phyloP scores from a whole-genome alignment of 2,329 filamentous ascomycete genomes.

The Periconia sp. region DNA sequence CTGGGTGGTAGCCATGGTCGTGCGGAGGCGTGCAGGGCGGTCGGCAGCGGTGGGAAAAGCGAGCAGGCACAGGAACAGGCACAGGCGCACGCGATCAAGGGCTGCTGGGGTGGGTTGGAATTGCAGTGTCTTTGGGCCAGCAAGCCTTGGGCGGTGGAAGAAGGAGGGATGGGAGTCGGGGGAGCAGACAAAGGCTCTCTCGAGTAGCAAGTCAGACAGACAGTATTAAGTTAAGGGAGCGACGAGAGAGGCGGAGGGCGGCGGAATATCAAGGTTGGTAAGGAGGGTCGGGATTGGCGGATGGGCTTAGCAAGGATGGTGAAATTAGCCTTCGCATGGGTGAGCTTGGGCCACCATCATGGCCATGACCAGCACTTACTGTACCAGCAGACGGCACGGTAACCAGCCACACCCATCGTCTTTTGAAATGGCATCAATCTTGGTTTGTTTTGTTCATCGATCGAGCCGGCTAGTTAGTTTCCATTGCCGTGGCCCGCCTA shows the following conservation, averaged over 20 bases:
- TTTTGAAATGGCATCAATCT: too few relatives aligned
- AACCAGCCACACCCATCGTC: too few relatives aligned
- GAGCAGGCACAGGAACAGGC: constrained; percentile 3
- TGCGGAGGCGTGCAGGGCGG: not conserved
- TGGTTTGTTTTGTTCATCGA: too few relatives aligned
- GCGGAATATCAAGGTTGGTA: constrained; percentile 31
- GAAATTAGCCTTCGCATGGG: constrained; percentile 21
- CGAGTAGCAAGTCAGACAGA: too few relatives aligned
- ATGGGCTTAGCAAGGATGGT: constrained; percentile 27
- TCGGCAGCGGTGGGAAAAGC: constrained; percentile 1
- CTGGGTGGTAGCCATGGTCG: constrained; percentile 35
- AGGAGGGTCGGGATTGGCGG: constrained; percentile 10
- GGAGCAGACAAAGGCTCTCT: too few relatives aligned
- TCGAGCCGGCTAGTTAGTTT: too few relatives aligned
- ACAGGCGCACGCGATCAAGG: constrained; percentile 20
- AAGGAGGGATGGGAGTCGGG: not conserved
- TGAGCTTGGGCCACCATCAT: not conserved
- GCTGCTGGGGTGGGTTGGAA: constrained; percentile 6
- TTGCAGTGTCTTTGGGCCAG: constrained; percentile 2
- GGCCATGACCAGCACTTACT: too few relatives aligned
- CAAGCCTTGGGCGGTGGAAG: constrained; percentile 8
- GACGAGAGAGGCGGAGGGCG: constrained; percentile 11
- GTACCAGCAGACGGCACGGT: too few relatives aligned
- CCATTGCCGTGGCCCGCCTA: too few relatives aligned
- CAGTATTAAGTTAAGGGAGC: not conserved